phyloP scores from a whole-genome alignment of 148 eudicot species.

The Salicornia ramosissima region DNA sequence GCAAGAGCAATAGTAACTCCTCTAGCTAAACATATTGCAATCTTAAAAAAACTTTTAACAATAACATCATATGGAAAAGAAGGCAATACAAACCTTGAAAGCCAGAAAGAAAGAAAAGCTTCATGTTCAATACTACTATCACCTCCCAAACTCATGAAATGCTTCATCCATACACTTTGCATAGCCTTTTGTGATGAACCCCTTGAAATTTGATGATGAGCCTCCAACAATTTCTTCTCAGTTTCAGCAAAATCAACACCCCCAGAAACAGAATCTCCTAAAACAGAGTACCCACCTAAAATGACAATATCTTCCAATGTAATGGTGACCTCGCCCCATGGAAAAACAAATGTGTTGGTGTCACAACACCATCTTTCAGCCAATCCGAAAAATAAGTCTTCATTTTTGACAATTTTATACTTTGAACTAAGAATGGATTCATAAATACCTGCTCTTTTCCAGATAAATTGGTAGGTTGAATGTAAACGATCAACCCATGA shows the following conservation, averaged over 20 bases:
- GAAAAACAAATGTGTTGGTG: conserved; percentile 44
- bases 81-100: conserved; percentile 41
- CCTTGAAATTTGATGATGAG: neutral
- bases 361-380: conserved; percentile 46
- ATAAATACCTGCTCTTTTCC: conserved; percentile 35
- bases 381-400: conserved; percentile 34
- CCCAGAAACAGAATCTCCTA: conserved; percentile 31
- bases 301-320: conserved; percentile 42
- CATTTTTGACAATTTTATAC: conserved; percentile 19
- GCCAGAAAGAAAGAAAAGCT: conserved; percentile 46
- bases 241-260: conserved; percentile 11
- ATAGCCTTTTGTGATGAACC: neutral
- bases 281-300: conserved; percentile 45
- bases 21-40: conserved; percentile 36
- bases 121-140: conserved; percentile 34
- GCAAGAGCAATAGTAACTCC: conserved; percentile 39
- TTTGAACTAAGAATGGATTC: conserved; percentile 32
- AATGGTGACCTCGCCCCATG: conserved; percentile 44
- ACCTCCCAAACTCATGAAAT: conserved; percentile 16
- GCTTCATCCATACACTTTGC: conserved; percentile 25
- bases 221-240: conserved; percentile 18
- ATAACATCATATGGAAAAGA: neutral
- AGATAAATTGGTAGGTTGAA: conserved; percentile 10
- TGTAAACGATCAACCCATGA: conserved; percentile 33
- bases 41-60: conserved; percentile 10